A percentile compares a stretch with the other conserved stretches of the same genome.
phyloP scores from a whole-genome alignment of 768 basidiomycete genomes.

The Hygrocybe coccinea region DNA sequence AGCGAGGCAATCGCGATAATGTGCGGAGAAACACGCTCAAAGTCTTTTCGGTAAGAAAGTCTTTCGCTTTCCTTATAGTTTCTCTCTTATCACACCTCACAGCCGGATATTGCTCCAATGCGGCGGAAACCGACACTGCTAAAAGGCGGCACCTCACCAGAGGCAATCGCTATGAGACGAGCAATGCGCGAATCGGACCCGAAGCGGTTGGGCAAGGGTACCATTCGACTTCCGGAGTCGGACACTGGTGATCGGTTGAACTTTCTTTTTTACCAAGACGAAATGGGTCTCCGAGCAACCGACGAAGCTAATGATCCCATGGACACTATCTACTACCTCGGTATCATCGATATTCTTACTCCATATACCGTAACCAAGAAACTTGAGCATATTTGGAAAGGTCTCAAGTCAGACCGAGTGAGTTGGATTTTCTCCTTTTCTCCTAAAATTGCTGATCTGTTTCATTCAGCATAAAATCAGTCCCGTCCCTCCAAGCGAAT shows the following conservation, averaged over 20 bases:
- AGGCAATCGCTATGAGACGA: slow-evolving; percentile 79
- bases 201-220: slow-evolving; percentile 53
- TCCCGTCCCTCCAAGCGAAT: slow-evolving; percentile 82
- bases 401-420: slow-evolving; percentile 79
- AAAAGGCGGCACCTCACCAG: slow-evolving; percentile 57
- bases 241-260: slow-evolving; percentile 63
- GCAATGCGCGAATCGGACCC: slow-evolving; percentile 82
- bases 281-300: slow-evolving; percentile 87
- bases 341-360: slow-evolving; percentile 95
- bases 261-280: slow-evolving; percentile 95
- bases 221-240: slow-evolving; percentile 56
- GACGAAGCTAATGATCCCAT: slow-evolving; percentile 72
- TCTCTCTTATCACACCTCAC: slow-evolving; percentile 1
- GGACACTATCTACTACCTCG: slow-evolving; percentile 87
- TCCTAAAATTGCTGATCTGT: slow-evolving; percentile 7
- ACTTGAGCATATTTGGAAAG: slow-evolving; percentile 90
- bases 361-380: slow-evolving; percentile 77
- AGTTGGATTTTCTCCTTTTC: slow-evolving; percentile 31
- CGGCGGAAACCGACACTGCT: slow-evolving; percentile 56
- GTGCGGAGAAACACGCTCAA: slow-evolving; percentile 85
- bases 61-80: neutral
- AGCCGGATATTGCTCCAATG: slow-evolving; percentile 67
- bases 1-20: slow-evolving; percentile 87
- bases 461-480: slow-evolving; percentile 86
- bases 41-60: slow-evolving; percentile 75